phyloP scores from a whole-genome alignment of 2,329 filamentous ascomycete species.

The Juglanconis sp. region DNA sequence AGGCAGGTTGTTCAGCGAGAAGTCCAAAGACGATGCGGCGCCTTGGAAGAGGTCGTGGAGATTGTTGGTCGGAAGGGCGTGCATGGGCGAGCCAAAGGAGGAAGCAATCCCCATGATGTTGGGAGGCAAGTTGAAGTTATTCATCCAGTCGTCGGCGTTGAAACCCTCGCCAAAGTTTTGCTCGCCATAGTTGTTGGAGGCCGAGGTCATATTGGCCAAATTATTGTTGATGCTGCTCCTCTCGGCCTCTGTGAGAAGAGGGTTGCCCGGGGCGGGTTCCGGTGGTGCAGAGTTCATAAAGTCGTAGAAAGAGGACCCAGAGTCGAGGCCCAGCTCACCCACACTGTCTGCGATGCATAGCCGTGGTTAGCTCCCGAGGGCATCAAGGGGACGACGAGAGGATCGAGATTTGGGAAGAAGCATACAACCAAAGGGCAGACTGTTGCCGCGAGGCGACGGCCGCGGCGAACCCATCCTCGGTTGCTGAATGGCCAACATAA shows the following conservation, averaged over 20 bases:
- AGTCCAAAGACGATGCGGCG: too few species aligned
- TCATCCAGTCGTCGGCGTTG: conserved; percentile 46
- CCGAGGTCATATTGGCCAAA: conserved; percentile 49
- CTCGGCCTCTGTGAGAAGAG: conserved; percentile 61
- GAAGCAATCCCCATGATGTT: conserved; percentile 64
- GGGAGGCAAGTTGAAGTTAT: conserved; percentile 50
- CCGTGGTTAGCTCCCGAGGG: not conserved
- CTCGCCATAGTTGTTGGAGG: conserved; percentile 39
- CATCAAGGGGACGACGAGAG: not conserved
- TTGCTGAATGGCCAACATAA: conserved; percentile 56
- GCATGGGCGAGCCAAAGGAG: conserved; percentile 50
- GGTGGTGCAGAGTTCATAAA: conserved; percentile 51
- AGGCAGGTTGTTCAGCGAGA: not conserved
- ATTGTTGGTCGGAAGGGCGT: conserved; percentile 24
- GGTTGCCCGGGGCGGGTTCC: conserved; percentile 60
- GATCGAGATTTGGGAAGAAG: conserved; percentile 20
- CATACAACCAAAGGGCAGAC: conserved; percentile 66
- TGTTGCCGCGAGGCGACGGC: conserved; percentile 46
- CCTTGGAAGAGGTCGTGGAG: conserved; percentile 25
- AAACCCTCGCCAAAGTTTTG: conserved; percentile 45
- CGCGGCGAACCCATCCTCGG: conserved; percentile 59
- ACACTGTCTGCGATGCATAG: too few species aligned
- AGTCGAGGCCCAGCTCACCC: too few species aligned
- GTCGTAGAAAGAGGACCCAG: conserved; percentile 24
- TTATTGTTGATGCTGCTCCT: conserved; percentile 56